Evolutionary conservation across 1,139 yeast genomes (phyloP).

Genomic region (Williopsis jadinii): DNA sequence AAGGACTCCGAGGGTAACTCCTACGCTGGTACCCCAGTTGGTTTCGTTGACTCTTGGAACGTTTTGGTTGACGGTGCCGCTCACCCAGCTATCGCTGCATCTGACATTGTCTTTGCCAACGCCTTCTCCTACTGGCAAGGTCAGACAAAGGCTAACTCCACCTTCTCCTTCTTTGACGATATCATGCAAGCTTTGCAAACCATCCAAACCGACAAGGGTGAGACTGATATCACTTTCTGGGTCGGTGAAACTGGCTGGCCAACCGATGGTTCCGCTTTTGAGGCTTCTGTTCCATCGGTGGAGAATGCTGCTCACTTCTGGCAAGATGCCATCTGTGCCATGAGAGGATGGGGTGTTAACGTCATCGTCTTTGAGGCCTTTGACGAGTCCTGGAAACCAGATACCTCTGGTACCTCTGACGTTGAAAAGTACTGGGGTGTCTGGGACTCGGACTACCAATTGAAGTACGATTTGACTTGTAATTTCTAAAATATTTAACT

Average conservation of each 20-base stretch:
- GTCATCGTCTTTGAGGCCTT: slow-evolving; percentile 90
- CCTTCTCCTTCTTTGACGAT: slow-evolving; percentile 89
- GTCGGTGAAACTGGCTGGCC: slow-evolving; percentile 99
- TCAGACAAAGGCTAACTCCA: slow-evolving; percentile 70
- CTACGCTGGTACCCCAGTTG: slow-evolving; percentile 67
- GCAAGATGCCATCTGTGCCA: slow-evolving; percentile 84
- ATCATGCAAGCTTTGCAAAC: slow-evolving; percentile 92
- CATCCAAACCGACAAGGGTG: slow-evolving; percentile 78
- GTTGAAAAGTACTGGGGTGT: slow-evolving; percentile 96
- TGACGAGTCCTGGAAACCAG: slow-evolving; percentile 95
- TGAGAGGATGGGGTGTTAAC: slow-evolving; percentile 93
- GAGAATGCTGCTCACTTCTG: slow-evolving; percentile 74
- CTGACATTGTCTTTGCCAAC: slow-evolving; percentile 83
- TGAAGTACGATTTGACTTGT: slow-evolving; percentile 58
- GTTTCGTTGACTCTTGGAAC: slow-evolving; percentile 96
- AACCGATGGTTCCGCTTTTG: slow-evolving; percentile 73
- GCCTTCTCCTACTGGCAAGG: slow-evolving; percentile 99
- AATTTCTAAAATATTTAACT: slow-evolving; percentile 27
- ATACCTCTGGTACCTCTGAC: slow-evolving; percentile 73
- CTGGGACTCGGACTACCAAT: slow-evolving; percentile 47
- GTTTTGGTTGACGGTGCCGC: slow-evolving; percentile 73
- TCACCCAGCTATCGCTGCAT: slow-evolving; percentile 62
- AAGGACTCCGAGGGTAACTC: slow-evolving; percentile 77
- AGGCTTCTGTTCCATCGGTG: slow-evolving; percentile 55
- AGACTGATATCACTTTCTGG: slow-evolving; percentile 81